phyloP scores from a whole-genome alignment of 2,329 filamentous ascomycete species.

The Aspergillus sp. region DNA sequence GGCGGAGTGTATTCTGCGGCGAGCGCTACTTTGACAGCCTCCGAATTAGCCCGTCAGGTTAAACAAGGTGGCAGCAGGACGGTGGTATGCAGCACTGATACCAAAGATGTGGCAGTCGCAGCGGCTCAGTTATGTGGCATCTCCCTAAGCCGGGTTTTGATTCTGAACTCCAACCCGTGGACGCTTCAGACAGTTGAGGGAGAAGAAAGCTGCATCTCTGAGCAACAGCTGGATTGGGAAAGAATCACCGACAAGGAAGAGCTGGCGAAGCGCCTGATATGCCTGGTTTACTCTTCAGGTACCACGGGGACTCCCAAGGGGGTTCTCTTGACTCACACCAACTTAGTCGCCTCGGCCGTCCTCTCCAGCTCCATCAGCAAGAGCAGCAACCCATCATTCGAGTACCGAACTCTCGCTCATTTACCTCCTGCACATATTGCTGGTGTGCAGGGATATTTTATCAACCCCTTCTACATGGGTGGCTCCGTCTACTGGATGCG shows the following conservation, averaged over 20 bases:
- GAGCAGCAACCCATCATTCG: constrained; percentile 17
- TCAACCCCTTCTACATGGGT: constrained; percentile 32
- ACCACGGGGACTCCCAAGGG: constrained; percentile 57
- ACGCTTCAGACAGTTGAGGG: constrained; percentile 8
- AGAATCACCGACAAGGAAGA: constrained; percentile 8
- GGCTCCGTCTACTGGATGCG: constrained; percentile 38
- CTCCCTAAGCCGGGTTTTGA: constrained; percentile 4
- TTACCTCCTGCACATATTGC: constrained; percentile 50
- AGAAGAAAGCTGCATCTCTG: constrained; percentile 1
- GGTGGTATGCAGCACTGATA: constrained; percentile 7
- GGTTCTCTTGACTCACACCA: constrained; percentile 52
- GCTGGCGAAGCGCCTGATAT: constrained; percentile 9
- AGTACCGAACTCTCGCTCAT: constrained; percentile 23
- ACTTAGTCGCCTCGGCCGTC: constrained; percentile 45
- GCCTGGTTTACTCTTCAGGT: constrained; percentile 46
- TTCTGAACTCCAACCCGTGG: constrained; percentile 5
- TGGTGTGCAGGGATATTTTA: constrained; percentile 34
- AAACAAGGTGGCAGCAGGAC: constrained; percentile 7
- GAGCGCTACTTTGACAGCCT: constrained; percentile 6
- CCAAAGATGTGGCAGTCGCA: constrained; percentile 6
- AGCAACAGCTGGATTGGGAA: constrained; percentile 9
- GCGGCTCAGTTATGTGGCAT: constrained; percentile 7
- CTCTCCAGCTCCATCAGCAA: constrained; percentile 7
- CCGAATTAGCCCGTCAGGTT: constrained; percentile 10
- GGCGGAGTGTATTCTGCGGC: constrained; percentile 11